Evolutionary conservation across 1,284 basidiomycete genomes (phyloP), one percentile per base, ranked within the genome.

Genomic region (Boletellus deceptivus): DNA sequence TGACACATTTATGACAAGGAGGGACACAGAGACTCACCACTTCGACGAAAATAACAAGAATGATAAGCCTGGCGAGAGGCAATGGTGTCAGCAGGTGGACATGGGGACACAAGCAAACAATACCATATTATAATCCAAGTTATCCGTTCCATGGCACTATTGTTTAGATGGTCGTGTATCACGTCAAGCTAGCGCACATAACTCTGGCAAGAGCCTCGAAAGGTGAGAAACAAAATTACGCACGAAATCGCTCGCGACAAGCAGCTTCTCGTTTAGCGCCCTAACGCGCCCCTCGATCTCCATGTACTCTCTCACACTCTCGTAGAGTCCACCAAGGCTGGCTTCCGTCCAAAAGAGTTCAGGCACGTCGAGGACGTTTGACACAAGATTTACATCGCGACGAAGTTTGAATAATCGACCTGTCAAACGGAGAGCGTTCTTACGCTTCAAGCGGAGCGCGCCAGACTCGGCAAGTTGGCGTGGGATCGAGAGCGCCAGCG

Each of bases 341-440:
- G 93, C 93, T 67, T 97, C 94, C 48, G 84, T 88, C 95, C 94
- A 98, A 70, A 98, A 98, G 43, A 98, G 72, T 64, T 96, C 93
- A 0, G 94, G 94, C 4, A 93, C 90, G 65, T 98, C 93, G 1
- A 98, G 55, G n/a, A 98, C 92, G 62, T 96, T 96, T 27, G 88
- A 89, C 8, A 94, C 92, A 6, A 98, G 74, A 62, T 96, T 97
- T 22, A 98, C 87, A 60, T 97, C 93, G 50, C 92, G 83, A 3
- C 93, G 78, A 27, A 98, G 73, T 65, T 89, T 92, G 79, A 98
- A 98, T 44, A 98, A 70, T 20, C 84, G 77, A 0, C 94, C 92
- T 0, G 93, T 98, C 48, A 98, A 78, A 58, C 88, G 86, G 48
- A 98, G 76, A 1, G 94, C 94, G 46, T 95, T 90, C 37, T 80